These are phyloP conservation scores for Komagataella pastoris DNA, from an alignment of 805 yeast species.

Conservation along the genomic window DNA sequence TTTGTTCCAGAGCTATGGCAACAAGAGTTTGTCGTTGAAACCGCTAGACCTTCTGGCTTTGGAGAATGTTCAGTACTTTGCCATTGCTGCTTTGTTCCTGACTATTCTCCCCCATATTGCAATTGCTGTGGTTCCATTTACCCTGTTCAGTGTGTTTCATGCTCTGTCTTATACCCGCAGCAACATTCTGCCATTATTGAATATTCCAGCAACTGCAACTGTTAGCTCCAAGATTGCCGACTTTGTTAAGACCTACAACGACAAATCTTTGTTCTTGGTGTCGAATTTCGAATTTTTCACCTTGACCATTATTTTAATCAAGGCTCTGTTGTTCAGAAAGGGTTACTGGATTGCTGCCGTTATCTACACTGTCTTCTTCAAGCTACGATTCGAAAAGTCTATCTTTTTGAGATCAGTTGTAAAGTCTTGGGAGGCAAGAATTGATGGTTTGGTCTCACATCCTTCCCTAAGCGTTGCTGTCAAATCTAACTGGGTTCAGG, in stretches of 20 bases:
- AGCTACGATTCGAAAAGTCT: conserved; percentile 67
- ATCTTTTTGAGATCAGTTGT: conserved; percentile 56
- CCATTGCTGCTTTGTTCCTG: conserved; percentile 40
- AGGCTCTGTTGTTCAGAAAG: conserved; percentile 38
- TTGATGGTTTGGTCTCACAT: conserved; percentile 38
- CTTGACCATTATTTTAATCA: conserved; percentile 14
- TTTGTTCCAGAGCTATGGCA: conserved; percentile 41
- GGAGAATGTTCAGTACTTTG: conserved; percentile 65
- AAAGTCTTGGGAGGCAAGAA: conserved; percentile 54
- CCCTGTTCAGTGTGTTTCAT: conserved; percentile 73
- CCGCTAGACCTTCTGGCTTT: conserved; percentile 27
- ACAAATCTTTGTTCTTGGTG: conserved; percentile 41
- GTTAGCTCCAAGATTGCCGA: conserved; percentile 1
- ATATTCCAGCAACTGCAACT: conserved; percentile 10
- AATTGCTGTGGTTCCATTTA: conserved; percentile 59
- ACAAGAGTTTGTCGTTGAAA: conserved; percentile 14
- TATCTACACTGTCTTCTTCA: conserved; percentile 49
- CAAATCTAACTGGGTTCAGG: conserved; percentile 34
- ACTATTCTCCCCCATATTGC: conserved; percentile 44
- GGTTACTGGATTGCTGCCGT: conserved; percentile 49
- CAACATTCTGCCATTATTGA: conserved; percentile 51
- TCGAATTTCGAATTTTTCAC: conserved; percentile 37
- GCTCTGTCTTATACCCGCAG: conserved; percentile 57
- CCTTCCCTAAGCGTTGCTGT: conserved; percentile 37
- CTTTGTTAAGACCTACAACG: conserved; percentile 42